Base-by-base conservation (phyloP, 1,139 yeast genomes). In the Blastobotrys capitulatus region DNA sequence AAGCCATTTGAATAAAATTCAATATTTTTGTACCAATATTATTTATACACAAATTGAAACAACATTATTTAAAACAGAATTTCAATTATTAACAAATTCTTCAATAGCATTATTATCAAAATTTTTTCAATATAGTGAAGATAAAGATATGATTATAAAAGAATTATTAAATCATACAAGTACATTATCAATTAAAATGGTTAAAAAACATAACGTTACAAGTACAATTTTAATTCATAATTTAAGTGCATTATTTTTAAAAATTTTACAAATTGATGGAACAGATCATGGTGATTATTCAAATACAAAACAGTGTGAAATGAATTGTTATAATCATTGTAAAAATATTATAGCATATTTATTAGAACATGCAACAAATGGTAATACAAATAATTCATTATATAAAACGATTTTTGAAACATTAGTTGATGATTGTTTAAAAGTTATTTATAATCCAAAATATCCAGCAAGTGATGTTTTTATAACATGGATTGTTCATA, bases 401-500 rank as follows among this genome's bases (percentile, higher is more conserved):
- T 31, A 34, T 35, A 39, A 22, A 8, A 29, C 45, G 8, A 26
- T 44, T 12, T 29, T 48, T 2, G 51, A 48, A 13, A 18, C 39
- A 20, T 18, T 48, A 18, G 34, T 48, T 7, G 48, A 36, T 25
- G 51, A 48, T 37, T 27, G 32, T 12, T 26, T 44, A 20, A 31
- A 38, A 6, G 45, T 48, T 12, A 13, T 48, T 4, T 39, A 20
- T 32, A 22, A 43, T 7, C 47, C 45, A 2, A 18, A 12, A 8
- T 48, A 42, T 41, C 51, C 51, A 7, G 31, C 45, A 2, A 46
- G 46, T 2, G 51, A 48, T 18, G 32, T 39, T 6, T 15, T 48
- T 16, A 16, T 38, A n/a, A 13, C 42, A 10, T 48, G 45, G 44
- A 34, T 41, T 3, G 43, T 44, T 38, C 38, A 40, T 16, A 42